Percentiles rank a stretch among this genome's conserved stretches.
phyloP scores from a whole-genome alignment of 768 basidiomycete genomes.

The Gloeopeniophorella convolvens region DNA sequence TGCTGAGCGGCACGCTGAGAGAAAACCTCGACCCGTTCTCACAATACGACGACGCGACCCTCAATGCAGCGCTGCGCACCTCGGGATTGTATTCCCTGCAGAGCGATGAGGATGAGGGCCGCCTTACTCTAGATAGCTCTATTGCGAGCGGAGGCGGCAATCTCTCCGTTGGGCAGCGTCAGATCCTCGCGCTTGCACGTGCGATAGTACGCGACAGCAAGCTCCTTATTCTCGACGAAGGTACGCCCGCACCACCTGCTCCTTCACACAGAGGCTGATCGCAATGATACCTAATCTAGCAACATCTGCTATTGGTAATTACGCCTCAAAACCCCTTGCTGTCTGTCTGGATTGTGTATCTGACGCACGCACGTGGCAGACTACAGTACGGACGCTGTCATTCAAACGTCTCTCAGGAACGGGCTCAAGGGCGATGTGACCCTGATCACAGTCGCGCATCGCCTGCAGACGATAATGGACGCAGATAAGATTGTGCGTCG shows the following conservation, averaged over 20 bases:
- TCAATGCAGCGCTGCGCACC: conserved; percentile 43
- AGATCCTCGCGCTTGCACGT: conserved; percentile 53
- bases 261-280: neutral
- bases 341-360: neutral
- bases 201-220: conserved; percentile 54
- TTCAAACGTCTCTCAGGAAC: conserved; percentile 49
- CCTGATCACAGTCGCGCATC: conserved; percentile 53
- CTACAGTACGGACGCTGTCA: conserved; percentile 49
- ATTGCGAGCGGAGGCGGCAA: conserved; percentile 41
- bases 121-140: conserved; percentile 38
- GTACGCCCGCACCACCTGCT: conserved; percentile 21
- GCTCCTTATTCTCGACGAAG: conserved; percentile 53
- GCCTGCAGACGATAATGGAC: conserved; percentile 53
- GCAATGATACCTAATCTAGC: conserved; percentile 23
- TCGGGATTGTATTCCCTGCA: conserved; percentile 41
- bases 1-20: conserved; percentile 50
- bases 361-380: conserved; percentile 28
- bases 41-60: conserved; percentile 44
- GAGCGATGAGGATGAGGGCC: conserved; percentile 30
- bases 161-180: conserved; percentile 54
- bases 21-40: conserved; percentile 57
- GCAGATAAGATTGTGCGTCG: conserved; percentile 48
- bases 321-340: neutral
- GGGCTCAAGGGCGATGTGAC: conserved; percentile 40
- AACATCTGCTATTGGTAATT: conserved; percentile 40